Evolutionary conservation across 202 grass and related monocot genomes (phyloP).

Genomic region (Setaria viridis): DNA sequence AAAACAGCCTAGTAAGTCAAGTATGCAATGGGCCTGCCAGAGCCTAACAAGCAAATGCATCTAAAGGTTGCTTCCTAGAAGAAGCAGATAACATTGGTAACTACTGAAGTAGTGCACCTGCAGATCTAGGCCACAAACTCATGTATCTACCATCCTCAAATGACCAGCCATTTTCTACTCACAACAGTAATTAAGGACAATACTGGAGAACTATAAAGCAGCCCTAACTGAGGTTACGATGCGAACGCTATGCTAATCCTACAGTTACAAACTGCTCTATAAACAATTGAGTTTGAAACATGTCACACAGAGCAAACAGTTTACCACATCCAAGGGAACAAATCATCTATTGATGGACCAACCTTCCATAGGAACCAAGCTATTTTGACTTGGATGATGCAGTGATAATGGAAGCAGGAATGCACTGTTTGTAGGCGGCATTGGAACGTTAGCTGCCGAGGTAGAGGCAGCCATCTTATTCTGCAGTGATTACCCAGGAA

Average conservation of each 20-base stretch:
- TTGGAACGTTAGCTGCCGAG: slow-evolving; percentile 50
- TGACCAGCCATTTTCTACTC: slow-evolving; percentile 4
- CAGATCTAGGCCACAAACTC: background rate
- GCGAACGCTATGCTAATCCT: background rate
- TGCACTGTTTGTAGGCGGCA: slow-evolving; percentile 46
- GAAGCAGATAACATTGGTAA: background rate
- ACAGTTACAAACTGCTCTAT: slow-evolving; percentile 24
- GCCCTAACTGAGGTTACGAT: background rate
- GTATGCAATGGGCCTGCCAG: background rate
- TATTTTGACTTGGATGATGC: slow-evolving; percentile 53
- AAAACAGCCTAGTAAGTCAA: background rate
- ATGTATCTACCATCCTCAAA: slow-evolving; percentile 13
- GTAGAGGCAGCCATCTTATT: slow-evolving; percentile 67
- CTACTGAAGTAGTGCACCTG: background rate
- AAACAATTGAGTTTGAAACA: slow-evolving; percentile 21
- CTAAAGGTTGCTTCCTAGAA: background rate
- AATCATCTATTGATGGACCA: slow-evolving; percentile 30
- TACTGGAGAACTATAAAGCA: background rate
- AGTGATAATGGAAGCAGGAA: slow-evolving; percentile 45
- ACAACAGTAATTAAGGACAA: background rate
- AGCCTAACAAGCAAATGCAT: background rate
- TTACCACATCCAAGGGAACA: slow-evolving; percentile 20
- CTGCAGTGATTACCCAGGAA: slow-evolving; percentile 50
- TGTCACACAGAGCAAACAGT: background rate
- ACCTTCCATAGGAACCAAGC: slow-evolving; percentile 60